Base-by-base conservation (phyloP, 768 basidiomycete species). In the Termitomyces sp. region DNA sequence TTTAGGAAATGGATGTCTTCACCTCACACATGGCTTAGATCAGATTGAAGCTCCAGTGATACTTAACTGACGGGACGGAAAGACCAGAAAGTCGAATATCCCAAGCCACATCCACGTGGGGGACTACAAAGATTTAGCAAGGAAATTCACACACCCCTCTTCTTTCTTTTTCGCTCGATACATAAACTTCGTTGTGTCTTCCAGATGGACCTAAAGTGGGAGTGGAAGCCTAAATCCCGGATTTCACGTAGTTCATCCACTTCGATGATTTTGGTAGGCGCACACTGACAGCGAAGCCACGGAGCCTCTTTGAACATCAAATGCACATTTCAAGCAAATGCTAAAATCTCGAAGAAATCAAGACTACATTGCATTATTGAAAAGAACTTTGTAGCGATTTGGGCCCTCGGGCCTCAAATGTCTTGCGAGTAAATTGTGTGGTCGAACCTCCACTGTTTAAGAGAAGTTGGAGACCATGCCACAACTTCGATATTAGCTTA, bases 401-500 rank as follows among this genome's bases (percentile, higher is more conserved):
- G 42, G 1, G 12, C 20, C 7, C 7, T 30, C 6, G 7, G 30
- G 6, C 30, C 5, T 53, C 36, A 40, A 6, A 24, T 51, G 22
- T 20, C 30, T 36, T 24, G 16, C 1, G 16, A 26, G 16, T 10
- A 24, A 10, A 18, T 10, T 22, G 22, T 24, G 50, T 51, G 35
- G 26, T 52, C 28, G 9, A 26, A 38, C 18, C 22, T 26, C 22
- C 26, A 28, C 16, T 36, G 13, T n/a, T 14, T 22, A 13, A 54
- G 43, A 44, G 36, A 28, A n/a, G 18, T 42, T 38, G 4, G 40
- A 40, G 33, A 38, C 51, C 8, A 52, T 14, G 13, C 36, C 13
- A 18, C 3, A 30, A 42, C 62, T 66, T 66, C 66, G 57, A 62
- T 63, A 36, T 35, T 65, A 42, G 58, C 46, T 59, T 50, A 28